These are phyloP conservation scores for Dendrobium officinale DNA, from an alignment of 106 monocot genomes.

Conservation along the genomic window DNA sequence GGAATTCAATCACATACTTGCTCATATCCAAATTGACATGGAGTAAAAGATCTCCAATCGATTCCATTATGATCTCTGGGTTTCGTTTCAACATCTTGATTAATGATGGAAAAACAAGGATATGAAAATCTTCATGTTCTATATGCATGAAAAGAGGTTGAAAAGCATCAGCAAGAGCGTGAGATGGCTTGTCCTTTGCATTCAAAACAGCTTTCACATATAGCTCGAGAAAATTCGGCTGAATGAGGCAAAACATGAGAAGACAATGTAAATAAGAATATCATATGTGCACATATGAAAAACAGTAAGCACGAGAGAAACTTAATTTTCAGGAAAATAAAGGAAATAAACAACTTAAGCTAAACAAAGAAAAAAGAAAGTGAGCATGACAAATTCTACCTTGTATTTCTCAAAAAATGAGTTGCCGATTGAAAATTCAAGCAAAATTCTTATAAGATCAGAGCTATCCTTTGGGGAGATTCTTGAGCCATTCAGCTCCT, in stretches of 20 bases:
- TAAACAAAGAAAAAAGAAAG: background rate
- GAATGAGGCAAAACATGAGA: slow-evolving; percentile 19
- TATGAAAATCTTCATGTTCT: slow-evolving; percentile 77
- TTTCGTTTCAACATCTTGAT: slow-evolving; percentile 92
- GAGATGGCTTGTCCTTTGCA: slow-evolving; percentile 78
- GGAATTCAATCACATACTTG: slow-evolving; percentile 74
- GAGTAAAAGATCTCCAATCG: slow-evolving; percentile 50
- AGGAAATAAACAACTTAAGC: background rate
- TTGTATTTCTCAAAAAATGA: slow-evolving; percentile 58
- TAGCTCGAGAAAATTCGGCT: slow-evolving; percentile 78
- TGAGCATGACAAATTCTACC: slow-evolving; percentile 26
- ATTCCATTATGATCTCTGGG: slow-evolving; percentile 89
- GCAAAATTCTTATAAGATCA: slow-evolving; percentile 50
- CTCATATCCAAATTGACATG: slow-evolving; percentile 77
- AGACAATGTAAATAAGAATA: slow-evolving; percentile 4
- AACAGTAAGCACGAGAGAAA: background rate
- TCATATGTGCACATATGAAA: background rate
- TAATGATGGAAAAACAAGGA: slow-evolving; percentile 57
- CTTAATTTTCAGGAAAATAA: background rate
- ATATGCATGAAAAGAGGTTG: slow-evolving; percentile 57
- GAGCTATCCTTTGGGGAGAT: slow-evolving; percentile 54
- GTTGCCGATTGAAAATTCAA: slow-evolving; percentile 43
- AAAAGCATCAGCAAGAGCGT: slow-evolving; percentile 45
- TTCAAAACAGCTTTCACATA: slow-evolving; percentile 76
- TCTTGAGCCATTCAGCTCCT: slow-evolving; percentile 70